Conservation (phyloP, 192 early-diverging fungal species). For the Backusella australiensis region DNA sequence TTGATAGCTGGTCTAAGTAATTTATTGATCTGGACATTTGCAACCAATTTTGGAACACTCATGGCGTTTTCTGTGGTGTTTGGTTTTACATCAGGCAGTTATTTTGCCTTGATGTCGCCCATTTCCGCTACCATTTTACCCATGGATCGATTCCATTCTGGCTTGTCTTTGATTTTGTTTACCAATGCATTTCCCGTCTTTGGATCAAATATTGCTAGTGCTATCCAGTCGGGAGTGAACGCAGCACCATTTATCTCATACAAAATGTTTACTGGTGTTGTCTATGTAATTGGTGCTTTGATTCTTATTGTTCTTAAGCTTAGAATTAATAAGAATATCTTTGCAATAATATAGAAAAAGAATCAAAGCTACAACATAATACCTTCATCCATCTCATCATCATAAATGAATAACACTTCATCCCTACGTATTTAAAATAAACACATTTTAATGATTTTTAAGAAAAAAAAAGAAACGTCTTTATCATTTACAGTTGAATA, state of each 20-base stretch:
- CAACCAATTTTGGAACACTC: constrained; percentile 21
- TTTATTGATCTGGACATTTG: constrained; percentile 37
- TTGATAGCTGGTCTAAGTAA: constrained; percentile 21
- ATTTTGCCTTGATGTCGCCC: constrained; percentile 35
- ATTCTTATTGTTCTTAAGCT: constrained; percentile 18
- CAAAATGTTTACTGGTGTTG: constrained; percentile 40
- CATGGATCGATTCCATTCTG: constrained; percentile 23
- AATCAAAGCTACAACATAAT: background rate
- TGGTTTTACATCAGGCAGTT: constrained; percentile 34
- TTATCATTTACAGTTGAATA: background rate
- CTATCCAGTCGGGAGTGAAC: constrained; percentile 26
- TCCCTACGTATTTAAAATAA: too few species aligned
- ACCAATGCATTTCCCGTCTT: constrained; percentile 26
- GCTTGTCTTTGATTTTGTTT: constrained; percentile 23
- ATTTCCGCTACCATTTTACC: constrained; percentile 19
- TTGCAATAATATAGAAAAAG: constrained; percentile 14
- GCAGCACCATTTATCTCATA: constrained; percentile 32
- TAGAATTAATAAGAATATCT: constrained; percentile 11
- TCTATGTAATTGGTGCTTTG: constrained; percentile 3
- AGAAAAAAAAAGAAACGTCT: too few species aligned
- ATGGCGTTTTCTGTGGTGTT: constrained; percentile 31
- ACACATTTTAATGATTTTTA: too few species aligned
- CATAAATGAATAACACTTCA: background rate
- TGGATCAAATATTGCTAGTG: constrained; percentile 35
- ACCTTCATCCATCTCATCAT: background rate